Conservation (phyloP, 163 green algal species). For the Scenedesmus sp. region DNA sequence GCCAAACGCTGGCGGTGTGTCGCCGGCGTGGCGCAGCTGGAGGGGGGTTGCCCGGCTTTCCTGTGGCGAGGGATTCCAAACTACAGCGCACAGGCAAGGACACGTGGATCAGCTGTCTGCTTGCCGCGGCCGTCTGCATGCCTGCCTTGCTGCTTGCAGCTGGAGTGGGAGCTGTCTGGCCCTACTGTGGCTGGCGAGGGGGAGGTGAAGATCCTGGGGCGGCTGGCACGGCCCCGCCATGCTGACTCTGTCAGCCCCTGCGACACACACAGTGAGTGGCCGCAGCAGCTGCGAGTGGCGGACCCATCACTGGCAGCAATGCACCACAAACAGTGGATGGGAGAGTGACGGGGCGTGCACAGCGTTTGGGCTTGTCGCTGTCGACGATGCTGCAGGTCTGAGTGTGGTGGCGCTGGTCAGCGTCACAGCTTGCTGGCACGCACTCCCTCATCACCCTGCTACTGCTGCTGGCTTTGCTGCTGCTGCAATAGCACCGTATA, state of each 20-base stretch:
- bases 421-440: background rate
- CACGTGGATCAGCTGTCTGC: no score
- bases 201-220: slow-evolving; percentile 91
- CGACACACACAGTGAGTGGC: slow-evolving; percentile 72
- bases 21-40: no score
- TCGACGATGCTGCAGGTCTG: slow-evolving; percentile 81
- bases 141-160: slow-evolving; percentile 37
- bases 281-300: background rate
- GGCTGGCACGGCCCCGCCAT: slow-evolving; percentile 73
- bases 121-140: background rate
- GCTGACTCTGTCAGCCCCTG: slow-evolving; percentile 8
- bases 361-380: no score
- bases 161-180: slow-evolving; percentile 85
- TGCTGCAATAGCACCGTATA: no score
- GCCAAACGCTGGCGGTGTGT: no score
- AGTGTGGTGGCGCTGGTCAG: slow-evolving; percentile 84
- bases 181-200: slow-evolving; percentile 83
- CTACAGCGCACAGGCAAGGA: no score
- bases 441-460: background rate
- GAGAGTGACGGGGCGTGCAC: no score
- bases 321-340: no score
- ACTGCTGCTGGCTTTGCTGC: background rate
- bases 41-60: no score
- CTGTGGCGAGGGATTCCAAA: no score
- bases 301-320: no score